Evolutionary conservation across 148 eudicot species (phyloP), one percentile per base, ranked within the genome.

Genomic region (Rhododendron vialii): DNA sequence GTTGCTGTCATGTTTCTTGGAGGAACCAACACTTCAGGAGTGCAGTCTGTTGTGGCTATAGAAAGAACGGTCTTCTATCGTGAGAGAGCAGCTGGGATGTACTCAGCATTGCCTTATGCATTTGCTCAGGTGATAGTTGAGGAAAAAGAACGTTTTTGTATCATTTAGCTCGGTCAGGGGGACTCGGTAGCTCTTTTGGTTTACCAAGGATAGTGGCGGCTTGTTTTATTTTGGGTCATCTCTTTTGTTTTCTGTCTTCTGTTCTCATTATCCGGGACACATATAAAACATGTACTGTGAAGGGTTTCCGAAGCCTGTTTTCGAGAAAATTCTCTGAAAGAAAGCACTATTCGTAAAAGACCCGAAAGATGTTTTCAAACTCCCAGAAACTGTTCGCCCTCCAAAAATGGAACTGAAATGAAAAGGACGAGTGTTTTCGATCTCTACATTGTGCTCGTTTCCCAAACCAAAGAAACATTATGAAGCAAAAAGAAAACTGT

Each of bases 21-120:
- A 28, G 93, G 91, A 82, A 87, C 92, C 63, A 90, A 88, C 74
- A 87, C 90, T 67, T 85, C 91, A 1, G 89, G 90, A 0, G 91
- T 92, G 17, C 93, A 88, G 84, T 69, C 91, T 30, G 90, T 92
- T 15, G 91, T 92, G 24, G 87, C 90, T 30, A 83, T 92, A 1
- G 93, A 92, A 84, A 89, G 93, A 86, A 89, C 93, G 3, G 92
- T 90, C 26, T 92, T 92, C 61, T 92, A 92, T 82, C 88, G 93
- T 13, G 93, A 92, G 83, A 92, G 86, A 90, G 92, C 92, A 73
- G 93, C 93, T 0, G 92, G 93, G 77, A 92, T 90, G 93, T 92
- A 87, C 57, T 92, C 91, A 85, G 87, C 89, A 84, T 63, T 91
- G 90, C 92, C 93, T 69, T 90, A 92, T 65, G 91, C 93, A 71